Conservation (phyloP, 164 flowering plant genomes). For the Tetrastigma voinierianum region DNA sequence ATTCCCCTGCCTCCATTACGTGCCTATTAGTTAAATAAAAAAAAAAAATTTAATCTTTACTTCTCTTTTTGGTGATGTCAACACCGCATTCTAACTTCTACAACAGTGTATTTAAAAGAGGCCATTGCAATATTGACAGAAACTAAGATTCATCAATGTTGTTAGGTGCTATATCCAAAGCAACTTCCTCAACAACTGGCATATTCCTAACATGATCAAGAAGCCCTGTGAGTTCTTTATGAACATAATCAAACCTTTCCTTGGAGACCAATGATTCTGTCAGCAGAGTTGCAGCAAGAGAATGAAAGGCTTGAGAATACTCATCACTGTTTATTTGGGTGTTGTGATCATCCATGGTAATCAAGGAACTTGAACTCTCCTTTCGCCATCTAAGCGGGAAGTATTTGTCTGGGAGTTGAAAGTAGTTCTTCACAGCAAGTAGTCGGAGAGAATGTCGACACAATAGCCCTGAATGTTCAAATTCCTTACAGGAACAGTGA, state of each 20-base stretch:
- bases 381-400: constrained; percentile 35
- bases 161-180: constrained; percentile 25
- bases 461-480: constrained; percentile 34
- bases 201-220: constrained; percentile 48
- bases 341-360: constrained; percentile 26
- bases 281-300: constrained; percentile 42
- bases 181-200: constrained; percentile 33
- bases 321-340: constrained; percentile 28
- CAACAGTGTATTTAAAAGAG: too few species aligned
- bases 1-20: constrained; percentile 1
- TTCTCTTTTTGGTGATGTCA: too few species aligned
- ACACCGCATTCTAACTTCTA: too few species aligned
- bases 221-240: constrained; percentile 39
- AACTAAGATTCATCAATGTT: constrained; percentile 18
- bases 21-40: too few species aligned
- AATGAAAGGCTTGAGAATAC: constrained; percentile 48
- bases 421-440: constrained; percentile 31
- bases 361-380: constrained; percentile 43
- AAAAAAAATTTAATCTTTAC: too few species aligned
- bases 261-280: constrained; percentile 48
- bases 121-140: neutral
- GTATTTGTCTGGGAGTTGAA: constrained; percentile 39
- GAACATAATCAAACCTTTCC: constrained; percentile 55
- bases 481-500: constrained; percentile 41
- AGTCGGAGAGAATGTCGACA: constrained; percentile 40